Conservation (phyloP, 306 rosid species). For the Dalbergia cochinchinensis region DNA sequence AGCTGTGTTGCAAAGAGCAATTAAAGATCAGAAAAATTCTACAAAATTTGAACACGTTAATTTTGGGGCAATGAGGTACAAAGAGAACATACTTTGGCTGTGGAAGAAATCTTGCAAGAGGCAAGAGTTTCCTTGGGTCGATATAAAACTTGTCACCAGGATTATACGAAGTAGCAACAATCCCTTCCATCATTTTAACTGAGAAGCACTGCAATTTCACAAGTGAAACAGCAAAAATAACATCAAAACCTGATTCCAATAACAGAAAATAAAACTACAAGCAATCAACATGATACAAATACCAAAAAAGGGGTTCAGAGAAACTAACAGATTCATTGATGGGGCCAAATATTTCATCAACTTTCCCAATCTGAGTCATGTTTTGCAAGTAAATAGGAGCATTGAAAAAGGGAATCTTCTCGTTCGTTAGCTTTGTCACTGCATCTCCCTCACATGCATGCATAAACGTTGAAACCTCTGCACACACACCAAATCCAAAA, state of each 20-base stretch:
- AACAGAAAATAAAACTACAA: slow-evolving; percentile 13
- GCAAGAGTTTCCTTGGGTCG: slow-evolving; percentile 92
- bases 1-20: not conserved
- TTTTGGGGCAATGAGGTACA: not conserved
- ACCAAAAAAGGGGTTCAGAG: not conserved
- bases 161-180: slow-evolving; percentile 84
- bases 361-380: slow-evolving; percentile 98
- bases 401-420: slow-evolving; percentile 87
- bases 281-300: not conserved
- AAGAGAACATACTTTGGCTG: slow-evolving; percentile 82
- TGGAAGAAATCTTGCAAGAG: slow-evolving; percentile 95
- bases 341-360: slow-evolving; percentile 92
- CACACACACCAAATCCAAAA: slow-evolving; percentile 36
- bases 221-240: slow-evolving; percentile 27
- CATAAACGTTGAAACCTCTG: slow-evolving; percentile 86
- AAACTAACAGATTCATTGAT: slow-evolving; percentile 65
- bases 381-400: slow-evolving; percentile 95
- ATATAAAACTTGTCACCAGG: slow-evolving; percentile 89
- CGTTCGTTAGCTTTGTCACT: slow-evolving; percentile 85
- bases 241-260: not conserved
- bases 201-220: slow-evolving; percentile 73
- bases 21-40: not conserved
- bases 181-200: slow-evolving; percentile 91
- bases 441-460: slow-evolving; percentile 99
- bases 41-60: not conserved